Base-by-base conservation (phyloP, 148 eudicot genomes). In the Amaranthus hypochondriacus region DNA sequence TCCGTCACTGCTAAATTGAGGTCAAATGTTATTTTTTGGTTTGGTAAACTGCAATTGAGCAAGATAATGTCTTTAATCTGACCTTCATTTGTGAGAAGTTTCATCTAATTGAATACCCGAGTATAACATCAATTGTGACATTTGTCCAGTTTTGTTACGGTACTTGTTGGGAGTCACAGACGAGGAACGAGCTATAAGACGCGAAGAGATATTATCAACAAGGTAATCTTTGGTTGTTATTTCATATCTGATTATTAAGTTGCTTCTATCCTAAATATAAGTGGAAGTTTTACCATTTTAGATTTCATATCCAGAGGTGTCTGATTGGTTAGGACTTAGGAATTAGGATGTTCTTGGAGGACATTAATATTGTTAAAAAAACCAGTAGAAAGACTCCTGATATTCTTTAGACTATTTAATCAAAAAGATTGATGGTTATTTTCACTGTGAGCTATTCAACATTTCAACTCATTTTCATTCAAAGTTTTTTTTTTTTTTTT, bases 181-280 rank as follows among this genome's bases (percentile, higher is more conserved):
- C 7, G 99, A 92, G 79, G 97, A 92, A 78, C 86, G 97, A 72
- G 88, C 86, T 83, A 69, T 55, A 62, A 86, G 99, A 81, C 94
- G 99, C 5, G 97, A 95, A 70, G 97, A 95, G 87, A 92, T 95
- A 86, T 71, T 95, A 76, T 86, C 97, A 73, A 95, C 99, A 67
- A 92, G 96, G 99, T 92, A 87, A 77, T 61, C 9, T 44, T 70
- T 53, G 12, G 66, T 62, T 9, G n/a, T 2, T 18, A 18, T 56
- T 56, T 13, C 6, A 56, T 56, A 56, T 56, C 59, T 28, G 63
- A 44, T 63, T 18, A 18, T 18, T 18, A 18, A 18, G 18, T 44
- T 43, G 67, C 50, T 63, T 44, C 67, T 63, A 46, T 63, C 4
- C 51, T 2, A 21, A 4, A 5, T 18, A 18, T 18, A 18, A 18